Conservation (phyloP, 495 filamentous ascomycete genomes). For the Lineolata rhizophorae region DNA sequence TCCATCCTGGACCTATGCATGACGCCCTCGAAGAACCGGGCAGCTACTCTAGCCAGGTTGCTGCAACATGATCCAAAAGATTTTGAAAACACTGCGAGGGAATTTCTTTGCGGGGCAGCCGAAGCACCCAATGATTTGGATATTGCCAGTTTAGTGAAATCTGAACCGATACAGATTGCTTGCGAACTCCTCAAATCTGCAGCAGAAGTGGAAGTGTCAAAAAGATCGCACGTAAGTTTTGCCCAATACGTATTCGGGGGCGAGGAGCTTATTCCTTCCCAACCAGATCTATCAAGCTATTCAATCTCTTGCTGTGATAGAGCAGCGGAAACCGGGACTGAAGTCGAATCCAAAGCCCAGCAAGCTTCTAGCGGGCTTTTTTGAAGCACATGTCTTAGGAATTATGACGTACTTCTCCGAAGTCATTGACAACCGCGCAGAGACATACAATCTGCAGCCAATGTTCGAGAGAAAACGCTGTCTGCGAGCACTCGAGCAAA, state of each 20-base stretch:
- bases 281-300: constrained; percentile 50
- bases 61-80: constrained; percentile 47
- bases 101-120: constrained; percentile 39
- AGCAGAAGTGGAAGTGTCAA: constrained; percentile 40
- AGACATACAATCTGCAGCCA: constrained; percentile 28
- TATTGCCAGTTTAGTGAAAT: constrained; percentile 44
- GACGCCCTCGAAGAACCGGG: constrained; percentile 42
- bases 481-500: constrained; percentile 64
- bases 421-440: constrained; percentile 48
- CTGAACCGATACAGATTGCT: constrained; percentile 52
- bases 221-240: constrained; percentile 37
- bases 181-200: constrained; percentile 68
- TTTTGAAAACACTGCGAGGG: constrained; percentile 44
- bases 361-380: constrained; percentile 46
- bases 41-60: constrained; percentile 57
- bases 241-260: no score
- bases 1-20: constrained; percentile 36
- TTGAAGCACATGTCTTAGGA: constrained; percentile 71
- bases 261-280: no score
- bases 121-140: constrained; percentile 35
- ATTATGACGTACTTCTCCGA: constrained; percentile 67
- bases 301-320: constrained; percentile 40
- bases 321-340: constrained; percentile 31
- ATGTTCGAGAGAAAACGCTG: constrained; percentile 44
- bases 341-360: no score